Conservation (phyloP, 352 stramenopile species). For the Phytophthora agathidicida region DNA sequence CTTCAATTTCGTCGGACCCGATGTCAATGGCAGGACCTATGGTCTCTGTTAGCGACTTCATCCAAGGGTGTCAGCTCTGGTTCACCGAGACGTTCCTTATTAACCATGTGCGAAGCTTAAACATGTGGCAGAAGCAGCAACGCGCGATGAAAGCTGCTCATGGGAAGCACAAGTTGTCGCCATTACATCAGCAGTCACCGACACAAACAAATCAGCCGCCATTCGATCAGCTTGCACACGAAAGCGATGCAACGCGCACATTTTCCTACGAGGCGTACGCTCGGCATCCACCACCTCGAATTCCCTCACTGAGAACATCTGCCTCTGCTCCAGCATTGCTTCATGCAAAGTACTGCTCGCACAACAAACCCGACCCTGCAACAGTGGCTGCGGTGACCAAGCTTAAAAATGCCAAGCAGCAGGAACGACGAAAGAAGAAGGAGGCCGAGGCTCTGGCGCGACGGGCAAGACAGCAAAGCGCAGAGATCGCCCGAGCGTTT, state of each 20-base stretch:
- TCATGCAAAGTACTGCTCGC: conserved; percentile 28
- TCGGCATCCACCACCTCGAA: conserved; percentile 26
- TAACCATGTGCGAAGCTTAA: conserved; percentile 32
- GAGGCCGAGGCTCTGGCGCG: conserved; percentile 36
- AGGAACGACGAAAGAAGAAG: conserved; percentile 36
- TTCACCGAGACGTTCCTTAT: conserved; percentile 57
- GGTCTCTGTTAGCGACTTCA: conserved; percentile 44
- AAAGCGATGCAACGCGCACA: conserved; percentile 40
- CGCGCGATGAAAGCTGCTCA: conserved; percentile 14
- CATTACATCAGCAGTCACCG: conserved; percentile 20
- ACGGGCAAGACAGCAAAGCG: conserved; percentile 39
- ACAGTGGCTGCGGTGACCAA: conserved; percentile 35
- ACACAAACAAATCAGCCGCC: conserved; percentile 31
- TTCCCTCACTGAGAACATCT: conserved; percentile 10
- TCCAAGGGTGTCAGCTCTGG: conserved; percentile 57
- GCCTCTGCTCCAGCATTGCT: conserved; percentile 34
- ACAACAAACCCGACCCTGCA: conserved; percentile 23
- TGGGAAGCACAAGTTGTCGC: conserved; percentile 16
- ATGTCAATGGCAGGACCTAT: conserved; percentile 12
- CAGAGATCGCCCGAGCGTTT: conserved; percentile 67
- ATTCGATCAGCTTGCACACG: conserved; percentile 49
- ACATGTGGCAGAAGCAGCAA: conserved; percentile 35
- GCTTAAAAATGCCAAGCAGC: conserved; percentile 35
- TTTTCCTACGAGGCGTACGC: conserved; percentile 63
- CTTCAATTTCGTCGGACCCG: conserved; percentile 1